These are phyloP conservation scores for Fraxinus ornus DNA, from an alignment of 305 asterid species.

Conservation along the genomic window DNA sequence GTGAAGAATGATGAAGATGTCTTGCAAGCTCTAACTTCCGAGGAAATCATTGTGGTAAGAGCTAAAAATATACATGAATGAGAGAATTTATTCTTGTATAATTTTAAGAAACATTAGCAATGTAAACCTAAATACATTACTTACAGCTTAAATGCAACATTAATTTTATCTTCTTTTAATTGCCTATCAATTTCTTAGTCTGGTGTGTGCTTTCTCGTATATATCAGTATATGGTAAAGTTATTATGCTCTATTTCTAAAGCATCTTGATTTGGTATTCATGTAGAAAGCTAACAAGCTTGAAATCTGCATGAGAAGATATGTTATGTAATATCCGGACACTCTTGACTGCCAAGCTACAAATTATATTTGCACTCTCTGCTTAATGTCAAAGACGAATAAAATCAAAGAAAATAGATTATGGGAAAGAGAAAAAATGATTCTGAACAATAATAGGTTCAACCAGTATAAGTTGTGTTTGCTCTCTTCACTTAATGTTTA, in stretches of 20 bases:
- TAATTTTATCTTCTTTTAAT: no score
- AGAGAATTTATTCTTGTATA: not conserved
- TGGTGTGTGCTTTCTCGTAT: not conserved
- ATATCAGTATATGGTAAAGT: no score
- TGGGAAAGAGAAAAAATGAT: not conserved
- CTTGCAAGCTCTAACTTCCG: slow-evolving; percentile 61
- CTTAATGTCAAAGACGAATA: not conserved
- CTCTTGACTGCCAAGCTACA: no score
- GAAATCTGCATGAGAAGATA: no score
- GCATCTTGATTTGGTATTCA: no score
- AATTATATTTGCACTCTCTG: no score
- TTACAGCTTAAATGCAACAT: no score
- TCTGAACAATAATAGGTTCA: not conserved
- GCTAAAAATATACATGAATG: not conserved
- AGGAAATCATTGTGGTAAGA: slow-evolving; percentile 69
- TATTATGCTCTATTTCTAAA: no score
- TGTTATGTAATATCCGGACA: no score
- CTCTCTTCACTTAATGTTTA: not conserved
- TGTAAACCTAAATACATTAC: not conserved
- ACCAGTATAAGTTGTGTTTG: not conserved
- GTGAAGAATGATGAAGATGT: slow-evolving; percentile 92
- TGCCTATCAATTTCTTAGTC: not conserved
- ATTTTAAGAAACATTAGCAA: not conserved
- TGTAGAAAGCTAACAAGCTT: no score
- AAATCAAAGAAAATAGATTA: not conserved